Base-by-base conservation (phyloP, 371 early-diverging fungal genomes). In the Syncephalastrum sp. region DNA sequence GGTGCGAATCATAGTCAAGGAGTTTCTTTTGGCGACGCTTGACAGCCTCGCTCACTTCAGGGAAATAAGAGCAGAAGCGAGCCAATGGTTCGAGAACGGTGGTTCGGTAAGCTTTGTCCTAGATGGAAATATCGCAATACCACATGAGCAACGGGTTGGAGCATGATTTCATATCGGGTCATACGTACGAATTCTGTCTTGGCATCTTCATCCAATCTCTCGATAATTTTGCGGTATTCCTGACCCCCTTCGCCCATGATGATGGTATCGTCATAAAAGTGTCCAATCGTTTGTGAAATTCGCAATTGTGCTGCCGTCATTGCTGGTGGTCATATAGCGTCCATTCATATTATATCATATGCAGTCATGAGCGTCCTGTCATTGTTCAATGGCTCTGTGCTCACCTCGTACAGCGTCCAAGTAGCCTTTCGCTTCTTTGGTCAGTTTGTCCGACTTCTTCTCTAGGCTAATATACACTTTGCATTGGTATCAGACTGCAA, bases 401-500 rank as follows among this genome's bases (percentile, higher is more conserved):
- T 58, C 73, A 88, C 91, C 87, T 72, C 90, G 64, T 42, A 97
- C 78, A 17, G 95, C 85, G 60, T 92, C 90, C 41, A 95, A 79
- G 68, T 96, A 97, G 23, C 93, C 94, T 68, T 92, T 93, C n/a
- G 98, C 86, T 69, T 97, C 95, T 57, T 88, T 91, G 61, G 93
- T 85, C 5, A 97, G 77, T 45, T 82, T 86, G 61, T 95, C 93
- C 2, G 89, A 82, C 52, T 96, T 94, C 23, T 80, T 69, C 68
- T 96, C 96, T 27, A 95, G 80, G 43, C 94, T 96, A 62, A 5
- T 42, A 5, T 6, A n/a, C 3, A 17, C 12, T 33, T 5, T 38
- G 0, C 12, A 27, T 25, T 33, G 4, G 12, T 33, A 33, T 33
- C 38, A 33, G 38, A 33, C 5, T 2, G 50, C 42, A 56, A 42